Evolutionary conservation across 2,329 filamentous ascomycete species (phyloP).

Genomic region (Emericellopsis cladophorae): DNA sequence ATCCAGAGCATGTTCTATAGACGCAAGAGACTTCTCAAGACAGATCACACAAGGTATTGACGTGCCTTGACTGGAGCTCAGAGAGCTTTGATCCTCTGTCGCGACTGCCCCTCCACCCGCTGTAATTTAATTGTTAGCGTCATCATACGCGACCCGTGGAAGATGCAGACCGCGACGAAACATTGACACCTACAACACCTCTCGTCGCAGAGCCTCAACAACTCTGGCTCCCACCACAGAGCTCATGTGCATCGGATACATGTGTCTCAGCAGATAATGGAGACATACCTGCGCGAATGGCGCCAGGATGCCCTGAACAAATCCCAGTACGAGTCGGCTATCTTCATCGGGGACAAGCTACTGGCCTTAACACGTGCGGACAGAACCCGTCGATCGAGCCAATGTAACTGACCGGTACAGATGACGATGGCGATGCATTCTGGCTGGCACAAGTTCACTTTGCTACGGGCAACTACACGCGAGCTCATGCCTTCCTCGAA

Average conservation of each 20-base stretch:
- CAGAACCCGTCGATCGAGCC: neutral
- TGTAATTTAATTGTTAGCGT: neutral
- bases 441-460: conserved; percentile 99
- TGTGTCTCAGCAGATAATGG: conserved; percentile 43
- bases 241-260: too few species aligned
- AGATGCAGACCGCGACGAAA: too few species aligned
- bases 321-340: conserved; percentile 90
- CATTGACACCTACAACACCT: too few species aligned
- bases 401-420: conserved; percentile 28
- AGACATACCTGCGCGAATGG: conserved; percentile 88
- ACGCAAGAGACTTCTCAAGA: too few species aligned
- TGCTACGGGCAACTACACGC: conserved; percentile 84
- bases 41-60: too few species aligned
- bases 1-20: too few species aligned
- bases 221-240: too few species aligned
- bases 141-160: too few species aligned
- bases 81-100: neutral
- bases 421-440: conserved; percentile 87
- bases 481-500: conserved; percentile 75
- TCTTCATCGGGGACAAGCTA: conserved; percentile 95
- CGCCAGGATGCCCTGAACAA: conserved; percentile 90
- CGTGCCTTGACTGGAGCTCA: too few species aligned
- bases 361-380: conserved; percentile 74
- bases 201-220: too few species aligned
- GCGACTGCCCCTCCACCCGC: neutral